Conservation (phyloP, 371 early-diverging fungal species). For the Phascolomyces articulosus region DNA sequence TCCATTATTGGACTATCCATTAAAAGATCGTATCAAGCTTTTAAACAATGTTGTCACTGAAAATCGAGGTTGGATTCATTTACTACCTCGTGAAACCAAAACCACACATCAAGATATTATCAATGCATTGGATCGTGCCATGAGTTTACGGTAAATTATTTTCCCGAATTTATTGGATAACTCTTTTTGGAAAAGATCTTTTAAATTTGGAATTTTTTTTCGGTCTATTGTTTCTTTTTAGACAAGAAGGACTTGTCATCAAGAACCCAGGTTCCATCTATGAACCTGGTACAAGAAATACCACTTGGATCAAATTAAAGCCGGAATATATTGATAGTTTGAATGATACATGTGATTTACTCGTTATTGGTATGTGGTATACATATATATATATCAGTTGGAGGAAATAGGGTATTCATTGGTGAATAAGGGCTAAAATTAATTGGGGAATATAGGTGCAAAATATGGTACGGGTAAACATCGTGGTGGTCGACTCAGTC, state of each 20-base stretch:
- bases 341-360: conserved; percentile 71
- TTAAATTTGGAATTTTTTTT: background rate
- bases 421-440: background rate
- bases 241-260: conserved; percentile 68
- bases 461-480: conserved; percentile 63
- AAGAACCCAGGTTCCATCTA: conserved; percentile 69
- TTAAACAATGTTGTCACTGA: conserved; percentile 56
- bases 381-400: background rate
- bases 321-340: conserved; percentile 74
- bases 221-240: background rate
- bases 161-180: background rate
- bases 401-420: background rate
- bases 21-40: conserved; percentile 52
- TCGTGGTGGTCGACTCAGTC: conserved; percentile 61
- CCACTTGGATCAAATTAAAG: conserved; percentile 80
- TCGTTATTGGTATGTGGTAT: conserved; percentile 63
- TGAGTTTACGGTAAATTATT: conserved; percentile 13
- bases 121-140: conserved; percentile 58
- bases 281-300: conserved; percentile 52
- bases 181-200: no score
- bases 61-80: conserved; percentile 48
- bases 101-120: conserved; percentile 61
- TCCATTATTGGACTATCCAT: conserved; percentile 55
- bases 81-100: conserved; percentile 56
- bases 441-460: conserved; percentile 32